A percentile compares a stretch with the other conserved stretches of the same genome.
Evolutionary conservation across 768 basidiomycete species (phyloP).

Genomic region (Rhizopogon salebrosus): DNA sequence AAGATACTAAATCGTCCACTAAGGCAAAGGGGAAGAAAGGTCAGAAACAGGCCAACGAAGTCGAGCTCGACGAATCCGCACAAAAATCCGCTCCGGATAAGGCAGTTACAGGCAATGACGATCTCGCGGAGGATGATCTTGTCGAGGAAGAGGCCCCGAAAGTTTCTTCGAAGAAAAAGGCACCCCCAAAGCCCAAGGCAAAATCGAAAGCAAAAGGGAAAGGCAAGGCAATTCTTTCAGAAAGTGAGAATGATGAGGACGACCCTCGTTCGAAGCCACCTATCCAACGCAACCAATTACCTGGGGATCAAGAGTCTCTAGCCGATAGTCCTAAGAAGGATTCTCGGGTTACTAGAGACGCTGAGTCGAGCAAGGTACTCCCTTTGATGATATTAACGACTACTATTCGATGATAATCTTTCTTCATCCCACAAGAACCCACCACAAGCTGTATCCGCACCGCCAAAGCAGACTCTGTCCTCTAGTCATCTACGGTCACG

Average conservation of each 20-base stretch:
- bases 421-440: slow-evolving; percentile 10
- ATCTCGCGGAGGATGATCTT: neutral
- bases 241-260: slow-evolving; percentile 21
- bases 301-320: neutral
- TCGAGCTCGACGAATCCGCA: slow-evolving; percentile 6
- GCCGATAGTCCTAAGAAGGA: neutral
- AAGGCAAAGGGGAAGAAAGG: slow-evolving; percentile 25
- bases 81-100: slow-evolving; percentile 1
- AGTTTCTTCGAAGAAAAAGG: slow-evolving; percentile 15
- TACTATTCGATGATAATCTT: neutral
- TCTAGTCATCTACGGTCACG: slow-evolving; percentile 10
- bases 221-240: slow-evolving; percentile 18
- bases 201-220: slow-evolving; percentile 28
- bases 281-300: neutral
- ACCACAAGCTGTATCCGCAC: slow-evolving; percentile 1
- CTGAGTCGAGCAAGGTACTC: slow-evolving; percentile 12
- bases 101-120: neutral
- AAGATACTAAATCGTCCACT: slow-evolving; percentile 12
- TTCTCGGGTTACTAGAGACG: neutral
- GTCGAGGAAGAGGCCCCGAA: slow-evolving; percentile 1
- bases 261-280: neutral
- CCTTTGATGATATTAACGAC: neutral
- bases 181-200: slow-evolving; percentile 4
- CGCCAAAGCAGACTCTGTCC: slow-evolving; percentile 6
- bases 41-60: slow-evolving; percentile 20